Percentiles rank a stretch among this genome's conserved stretches.
These are phyloP conservation scores for Paramarasmius palmivorus DNA, from an alignment of 1,284 basidiomycete genomes.

Conservation along the genomic window DNA sequence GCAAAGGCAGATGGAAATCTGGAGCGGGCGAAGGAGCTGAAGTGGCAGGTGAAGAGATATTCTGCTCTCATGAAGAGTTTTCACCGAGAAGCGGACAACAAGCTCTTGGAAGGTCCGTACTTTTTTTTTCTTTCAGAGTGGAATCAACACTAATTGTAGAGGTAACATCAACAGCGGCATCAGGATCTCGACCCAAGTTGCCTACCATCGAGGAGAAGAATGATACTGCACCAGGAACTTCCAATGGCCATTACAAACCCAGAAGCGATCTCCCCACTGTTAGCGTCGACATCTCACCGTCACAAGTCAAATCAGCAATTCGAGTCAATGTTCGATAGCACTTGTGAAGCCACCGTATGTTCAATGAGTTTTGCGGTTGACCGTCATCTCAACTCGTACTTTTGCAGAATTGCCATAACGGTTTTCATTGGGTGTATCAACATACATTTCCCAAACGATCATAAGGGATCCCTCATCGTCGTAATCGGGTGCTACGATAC, in stretches of 20 bases:
- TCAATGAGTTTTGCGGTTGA: too few species aligned
- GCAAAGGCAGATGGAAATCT: conserved; percentile 73
- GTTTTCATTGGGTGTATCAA: too few species aligned
- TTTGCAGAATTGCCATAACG: too few species aligned
- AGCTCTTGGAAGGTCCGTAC: conserved; percentile 62
- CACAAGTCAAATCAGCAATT: conserved; percentile 18
- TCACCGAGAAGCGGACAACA: conserved; percentile 73
- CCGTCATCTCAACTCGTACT: too few species aligned
- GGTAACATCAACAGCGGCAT: neutral
- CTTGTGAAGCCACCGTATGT: too few species aligned
- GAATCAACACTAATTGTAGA: neutral
- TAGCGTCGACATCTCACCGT: conserved; percentile 18
- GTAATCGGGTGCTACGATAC: too few species aligned
- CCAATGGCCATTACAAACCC: neutral
- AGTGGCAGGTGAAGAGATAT: conserved; percentile 79
- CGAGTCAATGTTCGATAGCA: conserved; percentile 20
- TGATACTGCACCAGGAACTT: neutral
- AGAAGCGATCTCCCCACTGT: conserved; percentile 14
- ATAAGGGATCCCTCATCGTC: too few species aligned
- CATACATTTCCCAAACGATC: too few species aligned
- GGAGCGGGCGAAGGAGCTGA: conserved; percentile 72
- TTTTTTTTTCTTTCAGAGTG: neutral
- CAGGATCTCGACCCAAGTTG: conserved; percentile 10
- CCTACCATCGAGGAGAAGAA: conserved; percentile 16
- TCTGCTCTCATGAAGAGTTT: conserved; percentile 78